phyloP scores from a whole-genome alignment of 345 rosid genomes.

The Populus simonii region DNA sequence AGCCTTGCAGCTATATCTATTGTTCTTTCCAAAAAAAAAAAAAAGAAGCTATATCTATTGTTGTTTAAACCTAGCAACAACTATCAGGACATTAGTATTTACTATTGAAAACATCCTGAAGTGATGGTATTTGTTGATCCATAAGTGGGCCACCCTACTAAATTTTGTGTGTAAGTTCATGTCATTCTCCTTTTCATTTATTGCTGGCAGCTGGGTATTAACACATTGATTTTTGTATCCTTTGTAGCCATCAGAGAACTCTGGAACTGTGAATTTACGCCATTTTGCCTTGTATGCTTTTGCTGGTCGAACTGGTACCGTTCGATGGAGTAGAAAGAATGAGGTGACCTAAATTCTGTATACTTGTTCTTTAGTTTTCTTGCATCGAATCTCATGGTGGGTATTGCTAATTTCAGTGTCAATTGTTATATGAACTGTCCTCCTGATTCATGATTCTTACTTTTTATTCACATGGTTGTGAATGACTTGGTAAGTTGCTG shows the following conservation, averaged over 20 bases:
- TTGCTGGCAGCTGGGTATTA: background rate
- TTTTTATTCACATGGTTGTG: background rate
- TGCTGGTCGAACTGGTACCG: conserved; percentile 69
- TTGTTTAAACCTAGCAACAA: background rate
- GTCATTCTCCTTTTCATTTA: background rate
- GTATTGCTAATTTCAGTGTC: background rate
- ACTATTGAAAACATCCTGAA: background rate
- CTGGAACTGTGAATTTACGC: conserved; percentile 67
- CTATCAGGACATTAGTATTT: background rate
- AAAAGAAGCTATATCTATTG: background rate
- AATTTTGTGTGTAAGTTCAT: background rate
- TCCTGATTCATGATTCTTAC: background rate
- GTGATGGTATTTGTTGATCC: conserved; percentile 2
- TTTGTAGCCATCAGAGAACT: conserved; percentile 67
- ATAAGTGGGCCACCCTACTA: background rate
- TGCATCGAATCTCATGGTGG: background rate
- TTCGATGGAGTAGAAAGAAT: conserved; percentile 87
- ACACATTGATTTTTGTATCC: conserved; percentile 1
- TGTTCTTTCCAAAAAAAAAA: background rate
- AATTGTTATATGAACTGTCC: background rate
- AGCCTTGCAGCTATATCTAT: conserved; percentile 6
- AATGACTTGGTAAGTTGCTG: background rate
- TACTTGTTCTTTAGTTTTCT: conserved; percentile 7
- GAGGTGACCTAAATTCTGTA: conserved; percentile 48
- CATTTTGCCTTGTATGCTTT: conserved; percentile 93